Evolutionary conservation across 208 protist species (phyloP), one percentile per base, ranked within the genome.

Genomic region (Trypanosoma melophagium): DNA sequence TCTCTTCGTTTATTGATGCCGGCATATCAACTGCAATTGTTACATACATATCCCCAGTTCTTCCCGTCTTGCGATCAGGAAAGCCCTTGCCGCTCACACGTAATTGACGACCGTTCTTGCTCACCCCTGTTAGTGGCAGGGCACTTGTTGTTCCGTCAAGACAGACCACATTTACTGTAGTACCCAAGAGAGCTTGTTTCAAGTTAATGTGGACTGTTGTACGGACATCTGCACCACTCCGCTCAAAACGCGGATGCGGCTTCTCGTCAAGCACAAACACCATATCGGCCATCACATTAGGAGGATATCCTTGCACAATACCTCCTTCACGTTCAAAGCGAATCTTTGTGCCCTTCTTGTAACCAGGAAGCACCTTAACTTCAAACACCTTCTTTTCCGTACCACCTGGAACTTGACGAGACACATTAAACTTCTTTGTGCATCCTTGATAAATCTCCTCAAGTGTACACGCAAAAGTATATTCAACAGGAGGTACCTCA

Each of bases 261-360:
- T 95, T 95, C 77, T 99, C 95, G 68, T 98, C 88, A 9, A 99
- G 59, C 1, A 98, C 87, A 66, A 98, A 98, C 10, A 98, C 93
- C 83, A 99, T 90, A 72, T 99, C 97, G 10, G 96, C 95, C 41
- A 97, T 79, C 10, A 91, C 87, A 66, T 93, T 93, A 19, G 89
- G 87, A 40, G 95, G 83, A 60, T 91, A 92, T 7, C 90, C 90
- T 50, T 93, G 79, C 44, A 96, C 86, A 35, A 77, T 75, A 9
- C 90, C 92, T 42, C 92, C 92, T 56, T 97, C 90, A 7, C 80
- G 69, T 63, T 88, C 83, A 66, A 98, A 99, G 40, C 90, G 92
- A 31, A 99, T 87, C 81, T 99, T 99, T 19, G 97, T 99, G 35
- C 97, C 97, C 64, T 89, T 93, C 83, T 98, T 98, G 86, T 96